Percentiles rank a stretch among this genome's conserved stretches.
Evolutionary conservation across 2,329 filamentous ascomycete species (phyloP).

Genomic region (Phaeophleospora eucalypticola): DNA sequence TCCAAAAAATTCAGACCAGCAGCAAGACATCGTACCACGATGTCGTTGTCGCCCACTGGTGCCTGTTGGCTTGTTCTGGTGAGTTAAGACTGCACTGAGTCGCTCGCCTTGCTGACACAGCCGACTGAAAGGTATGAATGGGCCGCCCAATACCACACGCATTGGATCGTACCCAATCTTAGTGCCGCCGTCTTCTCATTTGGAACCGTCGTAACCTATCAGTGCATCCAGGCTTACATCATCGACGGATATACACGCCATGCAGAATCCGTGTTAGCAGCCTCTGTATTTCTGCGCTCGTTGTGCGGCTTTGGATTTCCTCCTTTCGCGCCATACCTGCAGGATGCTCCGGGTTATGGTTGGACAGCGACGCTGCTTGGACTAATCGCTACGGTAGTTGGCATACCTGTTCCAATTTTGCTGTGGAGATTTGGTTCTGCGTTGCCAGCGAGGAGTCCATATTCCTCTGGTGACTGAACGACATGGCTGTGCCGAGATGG

Average conservation of each 20-base stretch:
- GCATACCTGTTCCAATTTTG: neutral
- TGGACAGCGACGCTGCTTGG: constrained; percentile 22
- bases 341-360: constrained; percentile 34
- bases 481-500: too few relatives aligned
- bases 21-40: too few relatives aligned
- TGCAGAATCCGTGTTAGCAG: constrained; percentile 44
- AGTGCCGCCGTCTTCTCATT: constrained; percentile 11
- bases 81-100: neutral
- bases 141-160: constrained; percentile 8
- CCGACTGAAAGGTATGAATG: constrained; percentile 12
- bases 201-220: constrained; percentile 10
- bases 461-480: neutral
- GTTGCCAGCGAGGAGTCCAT: neutral
- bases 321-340: constrained; percentile 44
- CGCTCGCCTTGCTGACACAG: neutral
- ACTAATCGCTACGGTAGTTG: neutral
- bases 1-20: constrained; percentile 23
- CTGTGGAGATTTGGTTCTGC: neutral
- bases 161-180: constrained; percentile 18
- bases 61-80: neutral
- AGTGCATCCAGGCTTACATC: constrained; percentile 33
- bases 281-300: constrained; percentile 41
- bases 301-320: constrained; percentile 49
- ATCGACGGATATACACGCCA: constrained; percentile 46
- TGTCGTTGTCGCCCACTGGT: too few relatives aligned